phyloP scores from a whole-genome alignment of 2,329 filamentous ascomycete species.

The Trichocomaceae sp. region DNA sequence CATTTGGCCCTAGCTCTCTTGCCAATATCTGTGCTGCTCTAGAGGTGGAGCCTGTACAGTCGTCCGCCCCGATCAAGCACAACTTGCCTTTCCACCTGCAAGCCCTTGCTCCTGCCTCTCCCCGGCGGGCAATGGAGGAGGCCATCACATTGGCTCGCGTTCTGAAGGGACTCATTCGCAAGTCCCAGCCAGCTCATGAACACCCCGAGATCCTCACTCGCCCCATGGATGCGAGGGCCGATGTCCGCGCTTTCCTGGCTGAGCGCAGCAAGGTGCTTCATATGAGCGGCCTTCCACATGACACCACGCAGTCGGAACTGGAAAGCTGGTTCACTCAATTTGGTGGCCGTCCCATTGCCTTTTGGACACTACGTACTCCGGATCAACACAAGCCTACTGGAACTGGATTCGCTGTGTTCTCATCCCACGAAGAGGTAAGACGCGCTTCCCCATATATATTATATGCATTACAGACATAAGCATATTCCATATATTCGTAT shows the following conservation, averaged over 20 bases:
- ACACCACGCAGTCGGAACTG: conserved; percentile 95
- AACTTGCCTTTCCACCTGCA: conserved; percentile 97
- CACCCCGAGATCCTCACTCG: conserved; percentile 91
- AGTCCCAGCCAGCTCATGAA: conserved; percentile 88
- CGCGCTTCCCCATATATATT: conserved; percentile 8
- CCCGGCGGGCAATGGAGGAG: conserved; percentile 94
- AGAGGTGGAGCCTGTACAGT: conserved; percentile 95
- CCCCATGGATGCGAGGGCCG: conserved; percentile 92
- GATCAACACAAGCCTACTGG: conserved; percentile 99
- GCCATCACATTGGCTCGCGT: conserved; percentile 90
- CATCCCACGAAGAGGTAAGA: conserved; percentile 94
- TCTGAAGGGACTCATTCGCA: conserved; percentile 84
- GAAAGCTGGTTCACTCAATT: conserved; percentile 99
- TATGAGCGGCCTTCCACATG: conserved; percentile 93
- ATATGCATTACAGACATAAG: background rate
- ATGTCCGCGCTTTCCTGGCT: conserved; percentile 90
- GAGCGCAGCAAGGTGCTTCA: conserved; percentile 97
- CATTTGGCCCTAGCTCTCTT: conserved; percentile 90
- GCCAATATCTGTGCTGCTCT: conserved; percentile 97
- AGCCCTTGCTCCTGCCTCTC: conserved; percentile 88
- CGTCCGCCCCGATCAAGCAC: conserved; percentile 96
- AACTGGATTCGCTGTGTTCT: conserved; percentile 96
- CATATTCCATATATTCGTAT: background rate
- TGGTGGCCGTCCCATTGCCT: conserved; percentile 92
- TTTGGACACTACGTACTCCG: conserved; percentile 95